A percentile compares a stretch with the other conserved stretches of the same genome.
phyloP scores from a whole-genome alignment of 2,329 filamentous ascomycete genomes.

The Neopestalotiopsis sp. region DNA sequence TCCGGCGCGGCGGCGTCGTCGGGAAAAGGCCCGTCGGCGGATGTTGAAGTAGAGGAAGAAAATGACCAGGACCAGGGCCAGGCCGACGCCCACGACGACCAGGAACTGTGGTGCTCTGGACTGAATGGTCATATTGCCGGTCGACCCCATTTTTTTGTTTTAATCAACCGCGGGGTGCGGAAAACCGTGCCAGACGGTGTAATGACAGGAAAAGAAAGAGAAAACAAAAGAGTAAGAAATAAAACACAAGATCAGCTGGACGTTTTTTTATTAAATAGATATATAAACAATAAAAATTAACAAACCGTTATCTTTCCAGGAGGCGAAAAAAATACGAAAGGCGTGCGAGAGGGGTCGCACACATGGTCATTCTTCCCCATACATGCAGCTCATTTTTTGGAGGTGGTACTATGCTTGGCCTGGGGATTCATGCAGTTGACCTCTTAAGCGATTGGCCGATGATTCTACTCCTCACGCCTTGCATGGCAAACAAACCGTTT shows the following conservation, averaged over 20 bases:
- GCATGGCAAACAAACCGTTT: too few species aligned
- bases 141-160: background rate
- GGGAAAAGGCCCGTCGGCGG: background rate
- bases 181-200: background rate
- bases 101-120: slow-evolving; percentile 7
- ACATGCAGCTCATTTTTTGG: background rate
- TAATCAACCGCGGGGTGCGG: background rate
- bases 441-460: too few species aligned
- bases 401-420: background rate
- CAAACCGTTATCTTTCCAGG: background rate
- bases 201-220: background rate
- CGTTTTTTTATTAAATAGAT: background rate
- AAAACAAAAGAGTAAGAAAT: background rate
- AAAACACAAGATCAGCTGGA: background rate
- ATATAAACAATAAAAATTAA: background rate
- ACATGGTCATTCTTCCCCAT: background rate
- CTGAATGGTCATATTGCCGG: background rate
- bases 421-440: background rate
- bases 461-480: too few species aligned
- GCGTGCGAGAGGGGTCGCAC: slow-evolving; percentile 10
- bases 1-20: background rate
- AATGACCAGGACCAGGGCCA: background rate
- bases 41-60: background rate
- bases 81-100: slow-evolving; percentile 3
- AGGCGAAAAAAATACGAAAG: background rate